Percentiles rank a stretch among this genome's conserved stretches.
phyloP scores from a whole-genome alignment of 495 filamentous ascomycete genomes.

The Penicillium atrosanguineum region DNA sequence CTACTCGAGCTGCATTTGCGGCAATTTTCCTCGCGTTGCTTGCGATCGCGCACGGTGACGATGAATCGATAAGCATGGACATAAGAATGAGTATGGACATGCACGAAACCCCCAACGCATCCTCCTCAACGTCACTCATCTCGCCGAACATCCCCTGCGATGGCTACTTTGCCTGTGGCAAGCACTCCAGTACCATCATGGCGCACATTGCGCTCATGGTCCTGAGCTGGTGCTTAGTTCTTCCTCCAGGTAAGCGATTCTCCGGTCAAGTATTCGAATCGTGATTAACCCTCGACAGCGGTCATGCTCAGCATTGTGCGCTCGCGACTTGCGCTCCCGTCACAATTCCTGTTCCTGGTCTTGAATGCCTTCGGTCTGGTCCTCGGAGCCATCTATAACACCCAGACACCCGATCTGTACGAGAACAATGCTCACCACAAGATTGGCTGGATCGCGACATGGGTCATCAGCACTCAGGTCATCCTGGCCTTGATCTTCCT shows the following conservation, averaged over 20 bases:
- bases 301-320: constrained; percentile 82
- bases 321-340: constrained; percentile 67
- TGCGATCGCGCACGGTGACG: constrained; percentile 38
- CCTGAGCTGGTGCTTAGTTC: constrained; percentile 75
- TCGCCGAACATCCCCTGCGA: constrained; percentile 2
- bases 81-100: constrained; percentile 42
- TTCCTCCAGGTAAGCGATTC: constrained; percentile 69
- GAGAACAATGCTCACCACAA: constrained; percentile 84
- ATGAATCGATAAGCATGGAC: constrained; percentile 36
- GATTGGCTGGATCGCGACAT: constrained; percentile 83
- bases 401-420: constrained; percentile 83
- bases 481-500: constrained; percentile 62
- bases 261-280: background rate
- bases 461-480: constrained; percentile 66
- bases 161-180: constrained; percentile 71
- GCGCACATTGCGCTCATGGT: constrained; percentile 81
- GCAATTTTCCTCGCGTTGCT: constrained; percentile 33
- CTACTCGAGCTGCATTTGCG: constrained; percentile 30
- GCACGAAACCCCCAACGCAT: background rate
- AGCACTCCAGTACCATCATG: constrained; percentile 65
- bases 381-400: constrained; percentile 74
- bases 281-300: constrained; percentile 41
- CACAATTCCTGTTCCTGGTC: constrained; percentile 73
- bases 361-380: constrained; percentile 70
- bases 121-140: constrained; percentile 32